phyloP scores from a whole-genome alignment of 2,329 filamentous ascomycete genomes.

The Aureobasidium subglaciale region DNA sequence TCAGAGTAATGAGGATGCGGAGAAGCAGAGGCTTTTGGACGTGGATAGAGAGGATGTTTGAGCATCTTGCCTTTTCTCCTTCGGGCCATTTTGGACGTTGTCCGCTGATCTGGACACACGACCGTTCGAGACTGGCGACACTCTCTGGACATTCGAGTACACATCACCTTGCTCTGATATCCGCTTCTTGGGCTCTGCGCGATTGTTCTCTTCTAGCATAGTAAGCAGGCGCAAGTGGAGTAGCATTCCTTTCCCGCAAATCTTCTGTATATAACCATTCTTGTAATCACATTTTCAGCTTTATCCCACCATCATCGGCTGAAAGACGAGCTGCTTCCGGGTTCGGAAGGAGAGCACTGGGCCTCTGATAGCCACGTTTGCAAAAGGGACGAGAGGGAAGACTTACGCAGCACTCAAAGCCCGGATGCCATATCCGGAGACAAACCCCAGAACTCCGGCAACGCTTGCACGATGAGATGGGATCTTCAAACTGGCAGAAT shows the following conservation, averaged over 20 bases:
- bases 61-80: background rate
- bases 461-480: background rate
- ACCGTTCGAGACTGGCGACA: background rate
- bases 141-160: background rate
- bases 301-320: too few species aligned
- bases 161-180: background rate
- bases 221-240: background rate
- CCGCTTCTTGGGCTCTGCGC: background rate
- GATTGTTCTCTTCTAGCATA: background rate
- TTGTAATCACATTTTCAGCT: background rate
- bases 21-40: constrained; percentile 5
- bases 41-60: constrained; percentile 2
- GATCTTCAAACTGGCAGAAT: background rate
- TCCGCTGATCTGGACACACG: background rate
- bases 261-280: background rate
- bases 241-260: background rate
- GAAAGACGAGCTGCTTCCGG: too few species aligned
- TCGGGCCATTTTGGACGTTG: background rate
- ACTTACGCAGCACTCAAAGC: background rate
- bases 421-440: background rate
- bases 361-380: too few species aligned
- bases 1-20: constrained; percentile 5
- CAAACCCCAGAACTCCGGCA: background rate
- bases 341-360: too few species aligned
- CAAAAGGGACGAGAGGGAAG: background rate